These are phyloP conservation scores for Hippophae rhamnoides DNA, from an alignment of 306 rosid genomes.

Conservation along the genomic window DNA sequence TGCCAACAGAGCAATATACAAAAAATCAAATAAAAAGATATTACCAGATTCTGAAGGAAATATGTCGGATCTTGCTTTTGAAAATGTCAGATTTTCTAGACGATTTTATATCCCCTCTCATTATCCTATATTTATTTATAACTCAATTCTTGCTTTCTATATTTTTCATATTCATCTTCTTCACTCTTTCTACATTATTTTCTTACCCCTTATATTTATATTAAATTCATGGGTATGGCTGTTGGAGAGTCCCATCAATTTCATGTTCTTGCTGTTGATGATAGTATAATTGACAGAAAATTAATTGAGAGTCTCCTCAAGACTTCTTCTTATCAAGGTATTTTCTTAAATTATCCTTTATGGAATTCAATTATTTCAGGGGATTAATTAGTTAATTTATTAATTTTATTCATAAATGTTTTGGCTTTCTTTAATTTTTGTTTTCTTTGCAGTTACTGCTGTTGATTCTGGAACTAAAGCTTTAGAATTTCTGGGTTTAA, in stretches of 20 bases:
- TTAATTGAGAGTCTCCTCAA: conserved; percentile 76
- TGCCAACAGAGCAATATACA: conserved; percentile 35
- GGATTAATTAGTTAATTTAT: neutral
- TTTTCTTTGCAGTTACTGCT: conserved; percentile 46
- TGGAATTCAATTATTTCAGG: no score
- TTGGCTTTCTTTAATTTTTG: neutral
- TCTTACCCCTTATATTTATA: neutral
- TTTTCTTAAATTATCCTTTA: neutral
- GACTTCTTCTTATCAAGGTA: conserved; percentile 80
- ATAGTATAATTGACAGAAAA: conserved; percentile 62
- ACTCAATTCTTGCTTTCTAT: conserved; percentile 18
- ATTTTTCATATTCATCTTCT: conserved; percentile 4
- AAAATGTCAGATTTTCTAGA: conserved; percentile 55
- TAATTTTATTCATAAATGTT: neutral
- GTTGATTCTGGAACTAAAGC: conserved; percentile 82
- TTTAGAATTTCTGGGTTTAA: conserved; percentile 57
- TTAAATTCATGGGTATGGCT: conserved; percentile 41
- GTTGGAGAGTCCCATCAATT: conserved; percentile 32
- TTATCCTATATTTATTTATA: conserved; percentile 38
- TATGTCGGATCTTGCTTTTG: conserved; percentile 72
- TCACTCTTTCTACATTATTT: neutral
- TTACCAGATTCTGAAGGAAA: conserved; percentile 53
- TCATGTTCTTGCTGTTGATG: conserved; percentile 88
- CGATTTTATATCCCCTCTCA: conserved; percentile 35
- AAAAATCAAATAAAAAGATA: conserved; percentile 57